phyloP scores from a whole-genome alignment of 2,329 filamentous ascomycete species.

The Beauveria brongniartii region DNA sequence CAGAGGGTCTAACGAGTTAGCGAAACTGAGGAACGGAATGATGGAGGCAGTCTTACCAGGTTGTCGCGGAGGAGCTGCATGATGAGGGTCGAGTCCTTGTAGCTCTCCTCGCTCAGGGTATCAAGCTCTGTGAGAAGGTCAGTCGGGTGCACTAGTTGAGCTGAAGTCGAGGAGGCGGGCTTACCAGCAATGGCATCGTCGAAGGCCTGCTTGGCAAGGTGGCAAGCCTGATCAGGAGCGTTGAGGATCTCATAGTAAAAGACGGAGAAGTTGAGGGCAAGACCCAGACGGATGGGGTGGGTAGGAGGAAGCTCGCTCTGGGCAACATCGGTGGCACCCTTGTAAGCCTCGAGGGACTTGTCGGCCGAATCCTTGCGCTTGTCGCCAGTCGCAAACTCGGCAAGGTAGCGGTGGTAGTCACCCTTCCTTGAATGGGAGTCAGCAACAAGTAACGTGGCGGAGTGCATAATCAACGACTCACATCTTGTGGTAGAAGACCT shows the following conservation, averaged over 20 bases:
- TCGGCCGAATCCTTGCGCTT: conserved; percentile 92
- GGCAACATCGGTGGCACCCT: conserved; percentile 91
- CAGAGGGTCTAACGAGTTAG: conserved; percentile 71
- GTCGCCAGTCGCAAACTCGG: conserved; percentile 90
- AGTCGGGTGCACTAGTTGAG: conserved; percentile 17
- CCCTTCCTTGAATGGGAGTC: conserved; percentile 66
- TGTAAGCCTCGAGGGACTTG: conserved; percentile 95
- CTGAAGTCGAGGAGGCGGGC: conserved; percentile 4
- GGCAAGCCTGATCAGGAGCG: conserved; percentile 95
- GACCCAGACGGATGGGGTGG: conserved; percentile 94
- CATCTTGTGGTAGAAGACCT: conserved; percentile 99
- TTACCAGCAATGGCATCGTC: conserved; percentile 86
- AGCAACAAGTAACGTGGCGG: neutral
- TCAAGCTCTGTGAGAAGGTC: conserved; percentile 63
- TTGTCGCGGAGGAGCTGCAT: conserved; percentile 98
- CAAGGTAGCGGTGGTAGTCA: conserved; percentile 98
- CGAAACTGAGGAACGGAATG: neutral
- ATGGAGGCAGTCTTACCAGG: conserved; percentile 50
- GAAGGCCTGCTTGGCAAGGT: conserved; percentile 97
- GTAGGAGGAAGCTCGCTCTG: conserved; percentile 96
- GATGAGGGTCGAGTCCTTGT: conserved; percentile 98
- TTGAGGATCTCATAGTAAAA: conserved; percentile 99
- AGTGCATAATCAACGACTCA: conserved; percentile 28
- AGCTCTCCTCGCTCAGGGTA: conserved; percentile 95
- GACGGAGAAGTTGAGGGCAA: conserved; percentile 98